Percentiles rank a stretch among this genome's conserved stretches.
phyloP scores from a whole-genome alignment of 495 filamentous ascomycete species.

The Tuber aestivum region DNA sequence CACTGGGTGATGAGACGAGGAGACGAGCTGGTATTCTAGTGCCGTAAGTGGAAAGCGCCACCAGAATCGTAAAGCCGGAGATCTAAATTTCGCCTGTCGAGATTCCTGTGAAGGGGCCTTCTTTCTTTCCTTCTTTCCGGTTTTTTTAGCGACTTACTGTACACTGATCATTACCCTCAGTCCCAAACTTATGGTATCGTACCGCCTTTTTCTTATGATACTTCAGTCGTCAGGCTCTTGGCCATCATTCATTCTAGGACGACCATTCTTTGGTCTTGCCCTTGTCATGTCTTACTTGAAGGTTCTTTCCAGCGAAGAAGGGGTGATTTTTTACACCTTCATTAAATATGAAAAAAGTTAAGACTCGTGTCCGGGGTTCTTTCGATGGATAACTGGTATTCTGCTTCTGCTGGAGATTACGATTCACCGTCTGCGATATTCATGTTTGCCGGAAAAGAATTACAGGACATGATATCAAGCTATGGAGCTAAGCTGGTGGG shows the following conservation, averaged over 20 bases:
- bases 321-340: background rate
- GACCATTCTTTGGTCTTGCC: background rate
- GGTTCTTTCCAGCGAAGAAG: background rate
- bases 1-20: background rate
- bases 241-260: background rate
- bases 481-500: background rate
- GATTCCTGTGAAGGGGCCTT: background rate
- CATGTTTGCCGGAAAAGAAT: background rate
- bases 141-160: no score
- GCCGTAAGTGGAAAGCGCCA: background rate
- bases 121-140: no score
- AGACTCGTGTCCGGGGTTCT: no score
- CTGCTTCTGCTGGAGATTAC: background rate
- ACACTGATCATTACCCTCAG: background rate
- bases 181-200: no score
- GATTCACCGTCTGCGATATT: background rate
- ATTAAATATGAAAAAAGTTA: background rate
- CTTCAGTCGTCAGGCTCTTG: background rate
- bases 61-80: no score
- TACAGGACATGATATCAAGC: background rate
- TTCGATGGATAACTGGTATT: background rate
- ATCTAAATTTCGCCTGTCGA: background rate
- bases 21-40: background rate
- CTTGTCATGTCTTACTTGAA: background rate
- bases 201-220: no score